A percentile compares a stretch with the other conserved stretches of the same genome.
Conservation (phyloP, 768 basidiomycete genomes). For the Hygrophorus pudorinus region DNA sequence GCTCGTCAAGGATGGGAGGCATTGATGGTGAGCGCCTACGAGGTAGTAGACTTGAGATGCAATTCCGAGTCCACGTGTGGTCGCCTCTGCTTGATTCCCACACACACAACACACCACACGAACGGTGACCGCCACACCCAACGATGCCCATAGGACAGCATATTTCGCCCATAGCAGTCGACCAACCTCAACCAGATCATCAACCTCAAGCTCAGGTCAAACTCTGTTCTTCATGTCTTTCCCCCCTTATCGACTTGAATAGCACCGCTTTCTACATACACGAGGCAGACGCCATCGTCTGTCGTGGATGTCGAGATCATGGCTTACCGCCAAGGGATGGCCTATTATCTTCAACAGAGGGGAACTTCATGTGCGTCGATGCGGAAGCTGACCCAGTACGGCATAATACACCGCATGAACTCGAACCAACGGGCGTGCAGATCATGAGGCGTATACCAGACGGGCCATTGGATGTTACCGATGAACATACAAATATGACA, state of each 20-base stretch:
- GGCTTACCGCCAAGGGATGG: conserved; percentile 17
- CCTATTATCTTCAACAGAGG: conserved; percentile 9
- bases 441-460: conserved; percentile 23
- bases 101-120: no score
- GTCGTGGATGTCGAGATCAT: conserved; percentile 36
- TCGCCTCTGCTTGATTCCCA: no score
- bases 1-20: no score
- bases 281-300: conserved; percentile 30
- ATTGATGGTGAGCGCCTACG: no score
- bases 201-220: conserved; percentile 27
- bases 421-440: conserved; percentile 16
- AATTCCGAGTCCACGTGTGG: no score
- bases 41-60: no score
- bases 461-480: neutral
- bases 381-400: conserved; percentile 17
- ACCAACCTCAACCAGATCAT: conserved; percentile 14
- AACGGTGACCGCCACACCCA: neutral
- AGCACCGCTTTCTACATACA: conserved; percentile 15
- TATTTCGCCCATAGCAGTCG: conserved; percentile 15
- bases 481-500: neutral
- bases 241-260: conserved; percentile 27
- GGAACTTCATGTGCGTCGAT: conserved; percentile 16
- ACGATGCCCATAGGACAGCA: conserved; percentile 47
- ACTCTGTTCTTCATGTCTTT: conserved; percentile 35
- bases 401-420: conserved; percentile 13